Percentiles rank a stretch among this genome's conserved stretches.
Evolutionary conservation across 2,329 filamentous ascomycete species (phyloP).

Genomic region (Xylaria sp.): DNA sequence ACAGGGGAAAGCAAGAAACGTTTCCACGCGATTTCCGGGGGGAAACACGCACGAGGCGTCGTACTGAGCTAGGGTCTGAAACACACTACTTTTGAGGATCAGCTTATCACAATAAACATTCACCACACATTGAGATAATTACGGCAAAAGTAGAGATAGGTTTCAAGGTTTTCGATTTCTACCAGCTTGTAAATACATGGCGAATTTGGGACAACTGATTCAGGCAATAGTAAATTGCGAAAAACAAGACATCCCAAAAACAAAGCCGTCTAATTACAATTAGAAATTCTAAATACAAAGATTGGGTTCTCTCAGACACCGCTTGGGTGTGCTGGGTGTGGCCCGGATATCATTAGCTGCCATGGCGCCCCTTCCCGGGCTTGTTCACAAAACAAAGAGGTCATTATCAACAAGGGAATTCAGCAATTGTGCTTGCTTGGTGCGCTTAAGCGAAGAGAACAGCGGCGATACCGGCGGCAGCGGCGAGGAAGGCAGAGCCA

Average conservation of each 20-base stretch:
- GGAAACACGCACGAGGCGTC: slow-evolving; percentile 13
- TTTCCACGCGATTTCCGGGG: slow-evolving; percentile 27
- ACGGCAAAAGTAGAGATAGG: background rate
- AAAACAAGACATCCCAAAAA: slow-evolving; percentile 17
- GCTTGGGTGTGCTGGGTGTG: background rate
- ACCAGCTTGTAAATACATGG: slow-evolving; percentile 16
- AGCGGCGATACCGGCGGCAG: slow-evolving; percentile 64
- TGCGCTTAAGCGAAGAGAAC: slow-evolving; percentile 63
- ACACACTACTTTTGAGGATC: background rate
- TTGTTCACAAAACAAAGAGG: slow-evolving; percentile 26
- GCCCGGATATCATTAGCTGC: slow-evolving; percentile 33
- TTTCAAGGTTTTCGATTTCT: background rate
- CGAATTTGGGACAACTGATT: slow-evolving; percentile 3
- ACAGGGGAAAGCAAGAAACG: slow-evolving; percentile 24
- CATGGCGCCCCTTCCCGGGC: slow-evolving; percentile 23
- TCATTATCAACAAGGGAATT: slow-evolving; percentile 48
- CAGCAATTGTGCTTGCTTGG: slow-evolving; percentile 26
- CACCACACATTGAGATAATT: background rate
- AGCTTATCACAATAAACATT: background rate
- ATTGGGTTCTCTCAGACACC: slow-evolving; percentile 23
- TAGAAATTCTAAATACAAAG: slow-evolving; percentile 40
- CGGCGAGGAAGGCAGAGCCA: slow-evolving; percentile 65
- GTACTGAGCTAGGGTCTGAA: slow-evolving; percentile 27
- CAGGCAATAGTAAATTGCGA: background rate
- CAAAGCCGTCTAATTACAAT: slow-evolving; percentile 35